Evolutionary conservation across 2,329 filamentous ascomycete genomes (phyloP).

Genomic region (Fonsecaea erecta): DNA sequence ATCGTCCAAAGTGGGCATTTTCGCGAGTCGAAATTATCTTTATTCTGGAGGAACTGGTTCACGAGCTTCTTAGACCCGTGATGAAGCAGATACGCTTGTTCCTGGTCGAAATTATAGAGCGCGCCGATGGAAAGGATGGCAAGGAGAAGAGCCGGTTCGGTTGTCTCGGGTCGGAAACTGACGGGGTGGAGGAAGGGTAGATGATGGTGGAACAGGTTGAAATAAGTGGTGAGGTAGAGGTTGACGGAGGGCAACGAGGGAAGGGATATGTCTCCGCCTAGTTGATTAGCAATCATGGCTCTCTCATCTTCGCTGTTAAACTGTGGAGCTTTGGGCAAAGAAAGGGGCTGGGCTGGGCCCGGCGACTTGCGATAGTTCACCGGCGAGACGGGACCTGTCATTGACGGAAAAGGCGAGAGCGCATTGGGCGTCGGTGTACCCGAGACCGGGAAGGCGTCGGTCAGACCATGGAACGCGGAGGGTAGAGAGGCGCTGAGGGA

Average conservation of each 20-base stretch:
- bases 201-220: constrained; percentile 95
- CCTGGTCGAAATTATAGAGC: constrained; percentile 94
- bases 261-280: constrained; percentile 84
- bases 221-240: constrained; percentile 92
- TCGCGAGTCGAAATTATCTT: constrained; percentile 97
- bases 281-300: constrained; percentile 82
- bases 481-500: constrained; percentile 65
- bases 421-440: constrained; percentile 72
- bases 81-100: constrained; percentile 95
- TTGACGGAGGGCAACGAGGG: constrained; percentile 82
- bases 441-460: constrained; percentile 71
- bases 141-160: constrained; percentile 81
- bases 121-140: constrained; percentile 94
- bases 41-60: constrained; percentile 95
- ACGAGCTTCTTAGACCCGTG: constrained; percentile 97
- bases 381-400: constrained; percentile 69
- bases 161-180: constrained; percentile 80
- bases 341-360: constrained; percentile 67
- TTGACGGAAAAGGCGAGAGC: constrained; percentile 71
- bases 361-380: constrained; percentile 73
- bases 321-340: constrained; percentile 74
- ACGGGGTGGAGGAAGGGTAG: constrained; percentile 92
- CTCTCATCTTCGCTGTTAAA: constrained; percentile 83
- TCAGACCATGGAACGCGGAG: constrained; percentile 72
- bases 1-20: constrained; percentile 98